Evolutionary conservation across 2,329 filamentous ascomycete species (phyloP), one percentile per base, ranked within the genome.

Genomic region (Ceratocystis alfenasii): DNA sequence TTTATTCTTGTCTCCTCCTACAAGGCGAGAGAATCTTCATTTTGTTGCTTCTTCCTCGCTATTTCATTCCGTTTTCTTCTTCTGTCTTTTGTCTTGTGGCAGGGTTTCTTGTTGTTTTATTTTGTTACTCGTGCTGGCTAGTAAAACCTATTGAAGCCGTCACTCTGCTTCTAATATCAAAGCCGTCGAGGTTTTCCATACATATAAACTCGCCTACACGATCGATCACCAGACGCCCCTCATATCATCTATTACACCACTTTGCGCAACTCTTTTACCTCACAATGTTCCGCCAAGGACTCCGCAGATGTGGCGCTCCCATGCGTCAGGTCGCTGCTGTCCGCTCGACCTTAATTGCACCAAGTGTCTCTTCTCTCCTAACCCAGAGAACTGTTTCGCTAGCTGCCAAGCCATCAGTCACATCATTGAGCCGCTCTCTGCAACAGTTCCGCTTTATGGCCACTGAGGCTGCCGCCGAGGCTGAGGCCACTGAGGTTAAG

Each of bases 231-330:
- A 41, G 10, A 41, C 36, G 4, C 8, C 10, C 36, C 36, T 41
- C 36, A 41, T 12, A 41, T 15, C 2, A 4, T 3, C 12, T 2
- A 12, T 15, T 2, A 15, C 10, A 15, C 4, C 36, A 5, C 10
- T 12, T 41, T 41, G 36, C 36, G 36, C 36, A 41, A 41, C 36
- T 41, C 36, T 41, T 15, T 1, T 41, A 41, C 12, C 36, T 41
- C 67, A 66, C 7, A 6, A 69, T 69, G 68, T 67, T 69, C 63
- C 67, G 68, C 45, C 67, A 68, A 66, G 64, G 63, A 46, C 25
- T 68, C 25, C 63, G 68, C 46, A 66, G 53, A 50, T 68, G 66
- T 44, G 20, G 48, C 53, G 66, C 65, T 30, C 68, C 68, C 30
- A 59, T 69, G 53, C 62, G 66, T 44, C 64, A 67, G 60, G 66